phyloP scores from a whole-genome alignment of 2,329 filamentous ascomycete genomes.

The Ophiostoma montium region DNA sequence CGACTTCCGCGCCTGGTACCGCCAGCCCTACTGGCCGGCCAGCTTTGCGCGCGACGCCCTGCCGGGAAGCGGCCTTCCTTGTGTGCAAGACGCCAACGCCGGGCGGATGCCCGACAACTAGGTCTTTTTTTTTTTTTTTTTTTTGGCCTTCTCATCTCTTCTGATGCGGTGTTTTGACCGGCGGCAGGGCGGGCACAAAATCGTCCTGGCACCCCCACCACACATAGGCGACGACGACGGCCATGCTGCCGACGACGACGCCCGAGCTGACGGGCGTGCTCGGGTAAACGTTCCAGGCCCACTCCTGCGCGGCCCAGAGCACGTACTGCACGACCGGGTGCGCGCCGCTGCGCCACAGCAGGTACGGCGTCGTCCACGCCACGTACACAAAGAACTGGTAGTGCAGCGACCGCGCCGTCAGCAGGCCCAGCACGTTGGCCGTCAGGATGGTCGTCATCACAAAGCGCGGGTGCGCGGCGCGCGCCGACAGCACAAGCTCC shows the following conservation, averaged over 20 bases:
- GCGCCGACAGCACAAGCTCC: constrained; percentile 42
- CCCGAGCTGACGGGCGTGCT: constrained; percentile 46
- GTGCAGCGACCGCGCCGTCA: constrained; percentile 79
- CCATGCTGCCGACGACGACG: constrained; percentile 57
- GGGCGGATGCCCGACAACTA: constrained; percentile 78
- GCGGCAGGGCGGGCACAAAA: constrained; percentile 16
- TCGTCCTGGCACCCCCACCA: constrained; percentile 42
- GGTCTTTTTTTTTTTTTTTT: constrained; percentile 24
- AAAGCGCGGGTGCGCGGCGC: constrained; percentile 53
- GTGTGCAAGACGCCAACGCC: constrained; percentile 61
- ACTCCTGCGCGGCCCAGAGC: constrained; percentile 70
- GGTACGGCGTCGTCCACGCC: constrained; percentile 75
- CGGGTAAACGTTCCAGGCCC: constrained; percentile 91
- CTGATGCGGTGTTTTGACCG: constrained; percentile 11
- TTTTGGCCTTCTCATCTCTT: constrained; percentile 9
- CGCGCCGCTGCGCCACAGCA: constrained; percentile 66
- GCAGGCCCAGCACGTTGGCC: constrained; percentile 63
- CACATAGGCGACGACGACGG: constrained; percentile 47
- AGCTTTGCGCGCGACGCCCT: neutral
- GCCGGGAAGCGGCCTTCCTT: neutral
- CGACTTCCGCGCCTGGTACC: constrained; percentile 1
- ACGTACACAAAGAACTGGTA: constrained; percentile 94
- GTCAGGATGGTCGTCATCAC: constrained; percentile 64
- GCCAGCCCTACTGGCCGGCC: constrained; percentile 1
- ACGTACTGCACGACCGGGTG: constrained; percentile 52